Evolutionary conservation across 2,329 filamentous ascomycete genomes (phyloP), one percentile per base, ranked within the genome.

Genomic region (Hymenoscyphus fraxineus): DNA sequence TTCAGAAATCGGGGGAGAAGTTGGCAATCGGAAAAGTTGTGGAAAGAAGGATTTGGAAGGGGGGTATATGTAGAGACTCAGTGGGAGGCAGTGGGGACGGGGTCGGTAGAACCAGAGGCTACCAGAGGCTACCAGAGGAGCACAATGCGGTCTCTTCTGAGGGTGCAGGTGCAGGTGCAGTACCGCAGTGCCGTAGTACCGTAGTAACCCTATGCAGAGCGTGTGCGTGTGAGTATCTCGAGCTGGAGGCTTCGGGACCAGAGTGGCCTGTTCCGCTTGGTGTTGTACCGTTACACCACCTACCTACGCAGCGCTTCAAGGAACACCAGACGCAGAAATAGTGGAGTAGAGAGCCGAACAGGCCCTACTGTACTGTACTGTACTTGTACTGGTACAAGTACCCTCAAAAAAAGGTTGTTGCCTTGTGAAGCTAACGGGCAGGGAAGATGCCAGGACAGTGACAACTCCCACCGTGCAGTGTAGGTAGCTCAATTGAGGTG

Each of bases 21-120:
- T 16, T 44, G 58, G 3, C 27, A 47, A 22, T 22, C 7, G 27
- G 39, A 54, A 55, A 47, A 32, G 47, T 22, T 31, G 31, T 39
- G 40, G 31, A 15, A 13, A 2, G 13, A 16, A 22, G 40, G 4
- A 35, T 19, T 27, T 27, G 57, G 19, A 40, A 39, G 13, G 32
- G 54, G 35, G 54, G 31, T 57, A 32, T 57, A 57, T 57, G 54
- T 57, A 57, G 16, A 27, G 54, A 27, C 35, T 51, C 27, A 22
- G 44, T 51, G 44, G 22, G 44, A 51, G n/a, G 19, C 22, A n/a
- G 44, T 51, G 44, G 44, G 13, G 19, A 51, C 44, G 27, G n/a
- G 16, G 40, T 12, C 7, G 44, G 12, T 27, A 27, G 27, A 27
- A n/a, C n/a, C 19, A 22, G 41, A 27, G 27, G 27, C 27, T 27